A percentile compares a stretch with the other conserved stretches of the same genome.
Conservation (phyloP, 2,329 filamentous ascomycete genomes). For the Clonostachys sp. region DNA sequence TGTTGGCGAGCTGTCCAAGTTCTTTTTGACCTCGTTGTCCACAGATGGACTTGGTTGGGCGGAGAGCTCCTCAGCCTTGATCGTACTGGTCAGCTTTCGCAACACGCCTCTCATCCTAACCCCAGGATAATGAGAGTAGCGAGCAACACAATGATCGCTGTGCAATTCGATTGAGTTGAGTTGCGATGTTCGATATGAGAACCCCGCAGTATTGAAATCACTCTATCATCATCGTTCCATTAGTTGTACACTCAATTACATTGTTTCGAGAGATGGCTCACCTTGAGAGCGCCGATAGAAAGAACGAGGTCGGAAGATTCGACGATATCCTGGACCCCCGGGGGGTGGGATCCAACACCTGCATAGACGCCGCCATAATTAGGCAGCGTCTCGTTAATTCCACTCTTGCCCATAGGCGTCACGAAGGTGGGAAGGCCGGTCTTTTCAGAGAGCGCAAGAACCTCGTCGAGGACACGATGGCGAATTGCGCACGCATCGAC, state of each 20-base stretch:
- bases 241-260: background rate
- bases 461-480: conserved; percentile 68
- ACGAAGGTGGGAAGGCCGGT: conserved; percentile 77
- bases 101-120: conserved; percentile 77
- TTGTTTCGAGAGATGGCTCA: conserved; percentile 5
- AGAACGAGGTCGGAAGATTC: conserved; percentile 69
- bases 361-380: conserved; percentile 83
- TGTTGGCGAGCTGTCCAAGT: conserved; percentile 26
- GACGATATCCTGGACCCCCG: conserved; percentile 57
- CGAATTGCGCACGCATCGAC: conserved; percentile 81
- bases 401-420: conserved; percentile 87
- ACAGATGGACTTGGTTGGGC: conserved; percentile 48
- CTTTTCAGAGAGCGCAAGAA: conserved; percentile 67
- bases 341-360: conserved; percentile 66
- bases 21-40: conserved; percentile 40
- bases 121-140: conserved; percentile 74
- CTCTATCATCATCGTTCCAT: conserved; percentile 33
- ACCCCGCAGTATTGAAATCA: conserved; percentile 80
- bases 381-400: conserved; percentile 70
- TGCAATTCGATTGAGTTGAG: conserved; percentile 80
- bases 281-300: conserved; percentile 60
- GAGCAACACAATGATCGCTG: conserved; percentile 66
- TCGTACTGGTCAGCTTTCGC: conserved; percentile 58
- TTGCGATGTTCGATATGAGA: conserved; percentile 73
- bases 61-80: conserved; percentile 55